Conservation (phyloP, 2,329 filamentous ascomycete species). For the Uncinocarpus reesii region DNA sequence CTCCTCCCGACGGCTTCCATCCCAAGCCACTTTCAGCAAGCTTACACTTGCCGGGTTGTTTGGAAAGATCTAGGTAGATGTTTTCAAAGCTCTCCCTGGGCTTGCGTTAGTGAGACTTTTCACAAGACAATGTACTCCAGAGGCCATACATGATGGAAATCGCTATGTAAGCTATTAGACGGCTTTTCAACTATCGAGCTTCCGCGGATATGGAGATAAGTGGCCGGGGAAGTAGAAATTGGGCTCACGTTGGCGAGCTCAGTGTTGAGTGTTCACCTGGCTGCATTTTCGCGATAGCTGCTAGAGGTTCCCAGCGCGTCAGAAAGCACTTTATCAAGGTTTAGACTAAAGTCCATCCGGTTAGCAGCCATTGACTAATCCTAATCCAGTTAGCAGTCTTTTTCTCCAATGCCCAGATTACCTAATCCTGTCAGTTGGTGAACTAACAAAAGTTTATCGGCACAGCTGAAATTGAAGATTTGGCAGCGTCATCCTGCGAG, state of each 20-base stretch:
- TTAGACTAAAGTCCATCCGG: too few species aligned
- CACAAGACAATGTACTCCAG: not conserved
- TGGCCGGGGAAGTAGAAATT: too few species aligned
- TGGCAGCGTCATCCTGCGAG: too few species aligned
- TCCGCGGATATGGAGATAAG: too few species aligned
- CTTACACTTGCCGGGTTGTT: slow-evolving; percentile 82
- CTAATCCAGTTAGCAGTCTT: too few species aligned
- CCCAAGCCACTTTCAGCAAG: slow-evolving; percentile 90
- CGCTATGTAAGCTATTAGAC: too few species aligned
- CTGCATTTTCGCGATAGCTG: slow-evolving; percentile 4
- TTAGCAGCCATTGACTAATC: too few species aligned
- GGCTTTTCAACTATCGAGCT: too few species aligned
- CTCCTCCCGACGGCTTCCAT: slow-evolving; percentile 81
- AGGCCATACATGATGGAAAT: slow-evolving; percentile 15
- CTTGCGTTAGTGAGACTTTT: slow-evolving; percentile 4
- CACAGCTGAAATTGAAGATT: too few species aligned
- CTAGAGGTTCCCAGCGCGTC: slow-evolving; percentile 1
- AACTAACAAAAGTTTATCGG: not conserved
- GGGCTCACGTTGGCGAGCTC: slow-evolving; percentile 10
- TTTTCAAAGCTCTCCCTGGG: slow-evolving; percentile 85
- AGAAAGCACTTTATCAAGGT: slow-evolving; percentile 15
- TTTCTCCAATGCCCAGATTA: too few species aligned
- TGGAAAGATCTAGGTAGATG: slow-evolving; percentile 92
- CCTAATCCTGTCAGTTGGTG: not conserved
- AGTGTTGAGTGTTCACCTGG: not conserved